Base-by-base conservation (phyloP, 2,329 filamentous ascomycete species). In the Alternaria viburni region DNA sequence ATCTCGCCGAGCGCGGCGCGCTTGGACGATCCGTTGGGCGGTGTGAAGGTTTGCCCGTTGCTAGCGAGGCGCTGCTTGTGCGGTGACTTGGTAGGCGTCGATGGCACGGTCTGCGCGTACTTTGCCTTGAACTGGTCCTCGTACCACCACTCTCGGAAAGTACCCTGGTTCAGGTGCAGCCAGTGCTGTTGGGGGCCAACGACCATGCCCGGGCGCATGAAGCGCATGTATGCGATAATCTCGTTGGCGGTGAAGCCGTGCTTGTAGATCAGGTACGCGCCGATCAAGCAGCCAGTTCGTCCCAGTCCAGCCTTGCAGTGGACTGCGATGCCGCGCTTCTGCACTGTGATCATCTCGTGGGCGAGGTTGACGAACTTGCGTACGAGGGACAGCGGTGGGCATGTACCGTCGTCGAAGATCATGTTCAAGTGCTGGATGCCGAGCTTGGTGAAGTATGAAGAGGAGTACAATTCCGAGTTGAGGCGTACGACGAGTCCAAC, bases 381-480 rank as follows among this genome's bases (percentile, higher is more conserved):
- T 26, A 99, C 96, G n/a, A 94, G 90, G 17, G 88, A 88, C 56
- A 99, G 84, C 2, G 93, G 90, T 21, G 96, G 96, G 79, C 96
- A 99, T 5, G 96, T 99, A 68, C 96, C 96, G 74, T 99, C 96
- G 75, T 98, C 96, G 77, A 99, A 99, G 75, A 99, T 98, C 96
- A 99, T 99, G 82, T 99, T 96, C 44, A 98, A 86, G 78, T 99
- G 96, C 74, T 93, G 90, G 76, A 99, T 98, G 28, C 95, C 95
- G 56, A 99, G 86, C 4, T 94, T 93, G 68, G 95, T 96, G 80
- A 99, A 99, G 83, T 95, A 97, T n/a, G 93, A 94, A 1, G 96
- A 92, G 1, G 93, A 97, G 85, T 99, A 99, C 8, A 99, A 88
- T 70, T 94, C 92, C 0, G 94, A 98, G 84, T 99, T 99, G 68